These are phyloP conservation scores for Crithidia thermophila DNA, from an alignment of 208 protist genomes.

Conservation along the genomic window DNA sequence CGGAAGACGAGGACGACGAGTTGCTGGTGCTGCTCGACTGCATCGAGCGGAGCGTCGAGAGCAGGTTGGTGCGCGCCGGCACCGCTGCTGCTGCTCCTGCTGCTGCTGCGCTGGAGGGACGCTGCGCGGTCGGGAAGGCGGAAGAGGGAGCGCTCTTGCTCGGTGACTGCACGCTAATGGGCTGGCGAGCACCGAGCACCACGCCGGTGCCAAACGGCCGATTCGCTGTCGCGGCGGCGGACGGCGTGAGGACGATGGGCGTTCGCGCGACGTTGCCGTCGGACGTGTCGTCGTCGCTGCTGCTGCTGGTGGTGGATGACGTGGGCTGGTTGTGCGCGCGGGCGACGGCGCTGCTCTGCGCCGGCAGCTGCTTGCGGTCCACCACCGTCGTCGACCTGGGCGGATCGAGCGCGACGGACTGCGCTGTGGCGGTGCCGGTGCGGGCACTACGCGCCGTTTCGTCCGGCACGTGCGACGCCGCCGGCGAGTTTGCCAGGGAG, in stretches of 20 bases:
- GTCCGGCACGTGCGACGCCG: slow-evolving; percentile 18
- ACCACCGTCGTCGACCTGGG: background rate
- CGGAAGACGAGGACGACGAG: slow-evolving; percentile 15
- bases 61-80: background rate
- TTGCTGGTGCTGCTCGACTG: background rate
- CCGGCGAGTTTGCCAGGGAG: slow-evolving; percentile 28
- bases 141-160: background rate
- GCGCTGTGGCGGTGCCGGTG: background rate
- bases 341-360: slow-evolving; percentile 13
- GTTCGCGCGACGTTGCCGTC: background rate
- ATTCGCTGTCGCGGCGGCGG: background rate
- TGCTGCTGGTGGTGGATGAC: background rate
- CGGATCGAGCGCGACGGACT: background rate
- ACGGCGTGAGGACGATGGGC: background rate
- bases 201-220: slow-evolving; percentile 13
- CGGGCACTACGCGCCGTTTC: background rate
- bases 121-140: background rate
- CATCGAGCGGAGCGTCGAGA: background rate
- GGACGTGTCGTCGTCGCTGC: slow-evolving; percentile 9
- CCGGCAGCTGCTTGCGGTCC: slow-evolving; percentile 25
- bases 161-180: slow-evolving; percentile 9
- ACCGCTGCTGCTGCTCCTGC: background rate
- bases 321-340: background rate
- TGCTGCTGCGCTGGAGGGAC: background rate
- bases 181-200: slow-evolving; percentile 25